These are phyloP conservation scores for Grosmannia penicillata DNA, from an alignment of 2,329 filamentous ascomycete genomes.

Conservation along the genomic window DNA sequence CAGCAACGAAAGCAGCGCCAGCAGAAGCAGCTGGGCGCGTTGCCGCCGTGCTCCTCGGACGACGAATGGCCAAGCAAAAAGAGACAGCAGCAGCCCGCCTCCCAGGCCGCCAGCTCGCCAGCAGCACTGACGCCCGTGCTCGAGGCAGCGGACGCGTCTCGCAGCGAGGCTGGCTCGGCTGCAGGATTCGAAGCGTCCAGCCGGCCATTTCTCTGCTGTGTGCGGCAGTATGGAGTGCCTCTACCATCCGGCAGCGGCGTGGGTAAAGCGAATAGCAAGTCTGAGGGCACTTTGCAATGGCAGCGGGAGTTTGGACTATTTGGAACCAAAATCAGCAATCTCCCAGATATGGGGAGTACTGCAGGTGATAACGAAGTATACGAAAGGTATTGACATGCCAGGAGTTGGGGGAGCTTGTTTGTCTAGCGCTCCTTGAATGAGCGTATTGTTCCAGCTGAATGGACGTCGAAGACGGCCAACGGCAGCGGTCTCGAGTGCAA, in stretches of 20 bases:
- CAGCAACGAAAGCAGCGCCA: slow-evolving; percentile 9
- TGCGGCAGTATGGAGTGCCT: slow-evolving; percentile 54
- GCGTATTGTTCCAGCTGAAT: too few relatives aligned
- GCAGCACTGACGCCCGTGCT: not conserved
- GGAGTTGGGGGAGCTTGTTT: too few relatives aligned
- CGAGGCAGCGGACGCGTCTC: slow-evolving; percentile 5
- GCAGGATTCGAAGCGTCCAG: slow-evolving; percentile 25
- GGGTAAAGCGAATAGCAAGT: slow-evolving; percentile 25
- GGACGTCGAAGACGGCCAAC: too few relatives aligned
- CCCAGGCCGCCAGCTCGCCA: not conserved
- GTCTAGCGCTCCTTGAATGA: too few relatives aligned
- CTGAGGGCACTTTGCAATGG: slow-evolving; percentile 36
- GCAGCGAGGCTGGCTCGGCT: too few relatives aligned
- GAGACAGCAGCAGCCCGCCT: not conserved
- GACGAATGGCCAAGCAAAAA: slow-evolving; percentile 14
- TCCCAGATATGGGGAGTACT: too few relatives aligned
- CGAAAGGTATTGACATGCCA: too few relatives aligned
- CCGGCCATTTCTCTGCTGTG: slow-evolving; percentile 52
- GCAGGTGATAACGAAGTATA: too few relatives aligned
- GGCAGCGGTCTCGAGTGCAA: too few relatives aligned
- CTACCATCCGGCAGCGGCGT: slow-evolving; percentile 15
- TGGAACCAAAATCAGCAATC: slow-evolving; percentile 44
- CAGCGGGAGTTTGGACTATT: slow-evolving; percentile 49
- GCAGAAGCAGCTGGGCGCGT: slow-evolving; percentile 16
- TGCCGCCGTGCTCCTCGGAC: slow-evolving; percentile 24